Conservation (phyloP, 208 protist genomes). For the Acanthamoeba sp. region DNA sequence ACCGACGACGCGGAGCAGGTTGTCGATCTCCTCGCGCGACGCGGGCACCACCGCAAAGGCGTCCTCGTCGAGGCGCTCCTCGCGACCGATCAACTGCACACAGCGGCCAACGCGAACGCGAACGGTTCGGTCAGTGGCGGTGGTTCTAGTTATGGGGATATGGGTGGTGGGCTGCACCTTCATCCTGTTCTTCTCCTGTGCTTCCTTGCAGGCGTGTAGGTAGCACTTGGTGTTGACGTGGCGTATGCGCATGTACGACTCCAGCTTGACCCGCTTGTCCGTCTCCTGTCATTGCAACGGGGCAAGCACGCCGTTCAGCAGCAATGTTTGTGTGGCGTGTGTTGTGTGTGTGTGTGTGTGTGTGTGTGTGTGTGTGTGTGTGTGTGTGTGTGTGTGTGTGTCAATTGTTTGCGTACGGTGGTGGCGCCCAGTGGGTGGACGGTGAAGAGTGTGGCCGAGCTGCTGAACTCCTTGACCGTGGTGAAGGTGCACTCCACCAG, state of each 20-base stretch:
- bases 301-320: not conserved
- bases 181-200: slow-evolving; percentile 15
- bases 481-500: slow-evolving; percentile 24
- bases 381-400: no score
- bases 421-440: slow-evolving; percentile 35
- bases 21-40: slow-evolving; percentile 58
- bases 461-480: slow-evolving; percentile 28
- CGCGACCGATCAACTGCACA: slow-evolving; percentile 32
- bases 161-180: not conserved
- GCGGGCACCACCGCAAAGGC: slow-evolving; percentile 52
- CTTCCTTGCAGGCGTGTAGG: slow-evolving; percentile 33
- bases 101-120: no score
- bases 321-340: not conserved
- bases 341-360: no score
- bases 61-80: slow-evolving; percentile 58
- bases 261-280: slow-evolving; percentile 62
- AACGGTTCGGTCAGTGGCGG: no score
- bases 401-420: not conserved
- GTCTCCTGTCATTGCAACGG: slow-evolving; percentile 25
- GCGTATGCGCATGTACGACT: slow-evolving; percentile 46
- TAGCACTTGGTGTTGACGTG: slow-evolving; percentile 63
- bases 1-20: slow-evolving; percentile 57
- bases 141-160: not conserved
- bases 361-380: no score
- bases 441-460: slow-evolving; percentile 28